Evolutionary conservation across 2,329 filamentous ascomycete genomes (phyloP).

Genomic region (Penicillium sp.): DNA sequence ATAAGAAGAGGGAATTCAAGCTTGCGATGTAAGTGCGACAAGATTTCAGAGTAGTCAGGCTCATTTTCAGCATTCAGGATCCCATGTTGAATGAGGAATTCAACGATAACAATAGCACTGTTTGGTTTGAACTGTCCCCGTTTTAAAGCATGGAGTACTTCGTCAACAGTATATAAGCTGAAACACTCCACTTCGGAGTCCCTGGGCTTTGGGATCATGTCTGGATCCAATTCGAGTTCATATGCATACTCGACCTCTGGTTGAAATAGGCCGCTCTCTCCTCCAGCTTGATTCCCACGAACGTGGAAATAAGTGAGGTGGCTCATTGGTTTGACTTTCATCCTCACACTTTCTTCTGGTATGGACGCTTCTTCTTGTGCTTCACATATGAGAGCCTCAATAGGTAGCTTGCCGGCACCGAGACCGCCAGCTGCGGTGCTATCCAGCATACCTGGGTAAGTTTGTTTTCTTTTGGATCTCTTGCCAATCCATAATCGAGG

Average conservation of each 20-base stretch:
- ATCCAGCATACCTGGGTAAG: slow-evolving; percentile 36
- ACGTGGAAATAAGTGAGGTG: background rate
- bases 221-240: slow-evolving; percentile 30
- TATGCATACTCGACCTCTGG: slow-evolving; percentile 38
- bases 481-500: slow-evolving; percentile 31
- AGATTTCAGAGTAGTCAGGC: slow-evolving; percentile 31
- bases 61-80: slow-evolving; percentile 33
- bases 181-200: slow-evolving; percentile 36
- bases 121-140: slow-evolving; percentile 33
- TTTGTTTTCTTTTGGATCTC: slow-evolving; percentile 26
- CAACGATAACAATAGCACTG: slow-evolving; percentile 33
- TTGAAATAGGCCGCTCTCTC: slow-evolving; percentile 22
- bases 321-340: background rate
- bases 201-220: slow-evolving; percentile 24
- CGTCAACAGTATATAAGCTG: slow-evolving; percentile 25
- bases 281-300: slow-evolving; percentile 10
- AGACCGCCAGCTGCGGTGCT: slow-evolving; percentile 25
- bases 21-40: slow-evolving; percentile 30
- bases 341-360: background rate
- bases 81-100: slow-evolving; percentile 37
- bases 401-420: background rate
- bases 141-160: slow-evolving; percentile 28
- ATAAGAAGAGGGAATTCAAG: background rate
- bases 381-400: background rate
- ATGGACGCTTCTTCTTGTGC: background rate